Conservation (phyloP, 306 rosid genomes). For the Trifolium dubium region DNA sequence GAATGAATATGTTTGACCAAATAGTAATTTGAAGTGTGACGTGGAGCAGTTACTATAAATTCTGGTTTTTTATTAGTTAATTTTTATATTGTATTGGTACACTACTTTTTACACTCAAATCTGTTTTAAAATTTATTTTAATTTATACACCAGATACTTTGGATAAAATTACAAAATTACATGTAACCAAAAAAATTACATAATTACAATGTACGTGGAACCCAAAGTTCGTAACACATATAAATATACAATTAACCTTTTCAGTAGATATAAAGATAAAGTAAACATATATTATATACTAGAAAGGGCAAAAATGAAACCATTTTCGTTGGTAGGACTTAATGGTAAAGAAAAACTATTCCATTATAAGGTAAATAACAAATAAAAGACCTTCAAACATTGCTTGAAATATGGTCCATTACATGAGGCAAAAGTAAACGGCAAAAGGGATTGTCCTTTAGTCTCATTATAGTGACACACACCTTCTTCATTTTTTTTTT, state of each 20-base stretch:
- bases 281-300: neutral
- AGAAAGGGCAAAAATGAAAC: neutral
- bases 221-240: too few relatives aligned
- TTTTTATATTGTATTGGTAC: too few relatives aligned
- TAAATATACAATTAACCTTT: neutral
- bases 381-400: neutral
- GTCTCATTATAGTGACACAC: neutral
- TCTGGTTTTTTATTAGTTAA: too few relatives aligned
- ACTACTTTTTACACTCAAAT: too few relatives aligned
- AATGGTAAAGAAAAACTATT: neutral
- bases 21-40: too few relatives aligned
- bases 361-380: neutral
- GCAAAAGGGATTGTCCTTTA: conserved; percentile 2
- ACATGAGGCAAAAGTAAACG: conserved; percentile 18
- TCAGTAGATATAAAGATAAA: conserved; percentile 6
- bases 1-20: too few relatives aligned
- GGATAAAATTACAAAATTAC: too few relatives aligned
- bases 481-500: neutral
- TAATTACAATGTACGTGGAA: too few relatives aligned
- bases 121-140: too few relatives aligned
- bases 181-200: too few relatives aligned
- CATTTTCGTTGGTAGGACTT: neutral
- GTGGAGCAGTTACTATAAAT: too few relatives aligned
- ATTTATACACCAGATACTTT: too few relatives aligned
- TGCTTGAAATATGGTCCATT: conserved; percentile 26